A percentile compares a stretch with the other conserved stretches of the same genome.
Evolutionary conservation across 257 asterid genomes (phyloP).

Genomic region (Anisodus acutangulus): DNA sequence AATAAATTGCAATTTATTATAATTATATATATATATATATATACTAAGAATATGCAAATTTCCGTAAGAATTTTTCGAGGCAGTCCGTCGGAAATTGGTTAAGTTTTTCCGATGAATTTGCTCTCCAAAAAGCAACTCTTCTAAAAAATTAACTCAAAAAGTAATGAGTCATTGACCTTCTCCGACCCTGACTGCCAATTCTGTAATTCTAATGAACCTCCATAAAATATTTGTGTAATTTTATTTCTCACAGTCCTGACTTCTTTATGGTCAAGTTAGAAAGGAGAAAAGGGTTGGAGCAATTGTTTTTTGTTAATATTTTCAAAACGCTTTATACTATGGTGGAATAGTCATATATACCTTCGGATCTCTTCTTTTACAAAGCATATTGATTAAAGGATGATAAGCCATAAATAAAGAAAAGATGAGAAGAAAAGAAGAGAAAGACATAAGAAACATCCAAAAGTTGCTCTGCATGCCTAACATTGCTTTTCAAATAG

Average conservation of each 20-base stretch:
- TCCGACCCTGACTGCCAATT: no score
- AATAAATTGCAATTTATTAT: no score
- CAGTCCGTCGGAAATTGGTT: no score
- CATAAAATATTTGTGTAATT: no score
- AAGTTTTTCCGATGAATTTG: no score
- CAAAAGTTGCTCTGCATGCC: constrained; percentile 3
- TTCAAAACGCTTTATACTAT: constrained; percentile 5
- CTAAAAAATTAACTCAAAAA: no score
- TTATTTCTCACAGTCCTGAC: not conserved
- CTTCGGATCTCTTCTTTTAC: constrained; percentile 5
- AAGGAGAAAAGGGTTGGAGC: not conserved
- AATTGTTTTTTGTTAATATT: not conserved
- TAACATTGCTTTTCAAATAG: not conserved
- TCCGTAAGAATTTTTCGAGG: no score
- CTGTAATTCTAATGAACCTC: no score
- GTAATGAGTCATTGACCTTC: no score
- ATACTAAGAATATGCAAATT: no score
- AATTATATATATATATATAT: no score
- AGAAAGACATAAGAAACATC: not conserved
- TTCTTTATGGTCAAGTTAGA: not conserved
- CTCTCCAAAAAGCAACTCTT: no score
- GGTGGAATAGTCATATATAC: constrained; percentile 24
- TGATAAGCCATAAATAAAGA: not conserved
- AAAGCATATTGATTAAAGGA: not conserved
- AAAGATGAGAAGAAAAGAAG: constrained; percentile 11